Conservation (phyloP, 352 stramenopile species). For the Phytophthora idaei region DNA sequence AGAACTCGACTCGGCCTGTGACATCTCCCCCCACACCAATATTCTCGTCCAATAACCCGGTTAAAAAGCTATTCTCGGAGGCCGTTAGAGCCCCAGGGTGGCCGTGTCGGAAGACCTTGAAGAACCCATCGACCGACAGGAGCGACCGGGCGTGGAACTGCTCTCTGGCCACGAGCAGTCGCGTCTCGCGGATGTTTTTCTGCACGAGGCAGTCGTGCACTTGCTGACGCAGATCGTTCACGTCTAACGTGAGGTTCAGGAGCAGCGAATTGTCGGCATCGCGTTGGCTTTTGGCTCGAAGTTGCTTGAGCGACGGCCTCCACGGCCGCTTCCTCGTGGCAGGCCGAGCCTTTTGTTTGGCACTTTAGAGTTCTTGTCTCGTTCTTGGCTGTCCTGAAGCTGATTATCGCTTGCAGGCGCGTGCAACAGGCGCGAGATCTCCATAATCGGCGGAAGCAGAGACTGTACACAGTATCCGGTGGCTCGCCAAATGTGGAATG, state of each 20-base stretch:
- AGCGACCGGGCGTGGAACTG: conserved; percentile 37
- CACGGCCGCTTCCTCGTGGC: conserved; percentile 13
- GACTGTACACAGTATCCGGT: not conserved
- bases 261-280: conserved; percentile 24
- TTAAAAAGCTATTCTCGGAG: conserved; percentile 30
- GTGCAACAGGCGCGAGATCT: not conserved
- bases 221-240: conserved; percentile 38
- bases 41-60: conserved; percentile 24
- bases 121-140: conserved; percentile 36
- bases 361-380: not conserved
- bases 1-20: conserved; percentile 30
- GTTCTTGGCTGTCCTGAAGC: not conserved
- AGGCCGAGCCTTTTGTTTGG: not conserved
- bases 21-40: conserved; percentile 26
- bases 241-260: conserved; percentile 36
- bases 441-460: not conserved
- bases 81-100: conserved; percentile 11
- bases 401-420: conserved; percentile 9
- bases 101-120: conserved; percentile 38
- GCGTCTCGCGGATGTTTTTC: conserved; percentile 30
- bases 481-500: conserved; percentile 4
- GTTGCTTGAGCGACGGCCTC: conserved; percentile 5
- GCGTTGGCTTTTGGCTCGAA: conserved; percentile 18
- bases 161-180: conserved; percentile 27
- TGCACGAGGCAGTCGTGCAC: conserved; percentile 31